Base-by-base conservation (phyloP, 1,284 basidiomycete genomes). In the Schizopora paradoxa region DNA sequence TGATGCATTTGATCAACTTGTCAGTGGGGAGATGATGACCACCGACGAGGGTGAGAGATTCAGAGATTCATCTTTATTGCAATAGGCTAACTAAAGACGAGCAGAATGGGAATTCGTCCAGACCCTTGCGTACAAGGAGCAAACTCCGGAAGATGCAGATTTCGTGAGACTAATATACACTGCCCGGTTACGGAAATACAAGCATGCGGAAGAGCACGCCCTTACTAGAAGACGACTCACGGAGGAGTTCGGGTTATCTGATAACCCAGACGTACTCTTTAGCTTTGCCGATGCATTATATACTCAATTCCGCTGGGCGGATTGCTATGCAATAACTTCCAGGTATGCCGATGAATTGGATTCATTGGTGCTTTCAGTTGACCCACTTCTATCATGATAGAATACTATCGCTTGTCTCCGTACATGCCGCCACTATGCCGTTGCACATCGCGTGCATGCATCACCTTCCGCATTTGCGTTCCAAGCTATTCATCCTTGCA, bases 361-460 rank as follows among this genome's bases (percentile, higher is more conserved):
- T 31, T 33, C 44, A n/a, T 4, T 21, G 10, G 45, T 39, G 5
- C 37, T 27, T 10, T 5, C 5, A 18, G 2, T 4, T 38, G 16
- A 21, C 41, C 34, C 8, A 23, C n/a, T 23, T 5, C 16, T 37
- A 5, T 43, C 39, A 35, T 44, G 23, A 35, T 59, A 94, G 91
- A 54, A 93, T 96, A 47, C 71, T 96, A 33, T 76, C 79, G 13
- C 70, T 89, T 3, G 83, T 90, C 11, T 76, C 86, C 1, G 80
- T 91, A 26, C 93, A 97, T 61, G 80, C 82, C 22, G 77, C 84
- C 7, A 88, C 91, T 1, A 82, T 99, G 66, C 91, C 94, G 0
- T 66, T 99, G 41, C 95, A 99, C 61, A 82, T 99, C 29, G 92
- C 93, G 2, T 98, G 95, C 76, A 95, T 98, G 88, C 88, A 93